phyloP scores from a whole-genome alignment of 2,329 filamentous ascomycete genomes.

The Alternaria brassicicola region DNA sequence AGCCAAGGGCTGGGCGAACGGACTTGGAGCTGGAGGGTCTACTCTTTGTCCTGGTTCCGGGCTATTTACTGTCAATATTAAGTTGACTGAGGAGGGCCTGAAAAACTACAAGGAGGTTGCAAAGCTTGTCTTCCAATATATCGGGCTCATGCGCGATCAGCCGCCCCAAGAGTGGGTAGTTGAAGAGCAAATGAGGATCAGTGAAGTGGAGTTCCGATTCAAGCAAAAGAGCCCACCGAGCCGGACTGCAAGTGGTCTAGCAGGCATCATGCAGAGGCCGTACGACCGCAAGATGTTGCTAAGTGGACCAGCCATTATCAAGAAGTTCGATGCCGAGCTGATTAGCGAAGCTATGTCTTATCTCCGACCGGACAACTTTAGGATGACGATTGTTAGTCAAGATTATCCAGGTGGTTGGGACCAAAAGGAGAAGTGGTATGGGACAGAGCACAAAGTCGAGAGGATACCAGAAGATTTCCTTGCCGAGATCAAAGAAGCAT shows the following conservation, averaged over 20 bases:
- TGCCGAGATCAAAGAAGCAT: slow-evolving; percentile 69
- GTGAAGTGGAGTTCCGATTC: slow-evolving; percentile 94
- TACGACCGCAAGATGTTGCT: slow-evolving; percentile 86
- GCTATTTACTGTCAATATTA: slow-evolving; percentile 79
- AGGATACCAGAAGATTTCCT: slow-evolving; percentile 79
- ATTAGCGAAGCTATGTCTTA: slow-evolving; percentile 77
- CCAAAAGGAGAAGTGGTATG: slow-evolving; percentile 94
- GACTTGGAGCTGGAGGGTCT: slow-evolving; percentile 77
- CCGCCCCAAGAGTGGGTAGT: slow-evolving; percentile 92
- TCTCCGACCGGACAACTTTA: slow-evolving; percentile 86
- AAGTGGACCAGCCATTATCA: slow-evolving; percentile 76
- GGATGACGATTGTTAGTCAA: slow-evolving; percentile 81
- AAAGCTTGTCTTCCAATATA: slow-evolving; percentile 88
- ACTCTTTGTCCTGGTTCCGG: slow-evolving; percentile 79
- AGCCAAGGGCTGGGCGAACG: slow-evolving; percentile 86
- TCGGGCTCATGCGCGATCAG: slow-evolving; percentile 80
- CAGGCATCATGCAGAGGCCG: slow-evolving; percentile 88
- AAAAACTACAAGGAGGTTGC: slow-evolving; percentile 81
- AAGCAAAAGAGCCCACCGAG: slow-evolving; percentile 90
- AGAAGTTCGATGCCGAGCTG: slow-evolving; percentile 77
- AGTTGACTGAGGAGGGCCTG: slow-evolving; percentile 82
- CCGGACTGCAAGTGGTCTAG: slow-evolving; percentile 84
- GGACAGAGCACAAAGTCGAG: slow-evolving; percentile 87
- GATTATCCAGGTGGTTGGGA: slow-evolving; percentile 85
- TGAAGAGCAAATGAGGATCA: slow-evolving; percentile 86